phyloP scores from a whole-genome alignment of 495 filamentous ascomycete genomes.

The Penicillium bialowiezense region DNA sequence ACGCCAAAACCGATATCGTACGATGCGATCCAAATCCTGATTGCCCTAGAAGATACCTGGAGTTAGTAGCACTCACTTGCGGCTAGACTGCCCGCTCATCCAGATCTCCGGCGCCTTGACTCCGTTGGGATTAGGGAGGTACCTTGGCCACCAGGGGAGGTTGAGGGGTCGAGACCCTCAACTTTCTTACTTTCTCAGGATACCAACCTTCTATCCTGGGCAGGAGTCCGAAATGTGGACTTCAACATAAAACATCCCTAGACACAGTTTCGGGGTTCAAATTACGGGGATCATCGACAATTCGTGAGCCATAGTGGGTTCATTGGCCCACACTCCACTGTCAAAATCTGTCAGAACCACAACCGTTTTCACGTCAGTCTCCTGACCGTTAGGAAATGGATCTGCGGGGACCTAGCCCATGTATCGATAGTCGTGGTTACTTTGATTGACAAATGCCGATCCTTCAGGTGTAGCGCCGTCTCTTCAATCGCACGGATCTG shows the following conservation, averaged over 20 bases:
- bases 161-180: not conserved
- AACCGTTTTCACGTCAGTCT: slow-evolving; percentile 23
- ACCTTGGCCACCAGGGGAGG: not conserved
- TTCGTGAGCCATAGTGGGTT: slow-evolving; percentile 3
- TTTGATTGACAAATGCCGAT: slow-evolving; percentile 37
- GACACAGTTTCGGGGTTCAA: not conserved
- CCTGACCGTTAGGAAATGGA: slow-evolving; percentile 14
- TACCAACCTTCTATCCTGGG: slow-evolving; percentile 4
- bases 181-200: not conserved
- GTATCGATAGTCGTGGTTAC: slow-evolving; percentile 16
- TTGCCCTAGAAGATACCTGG: not conserved
- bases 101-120: slow-evolving; percentile 7
- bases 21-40: not conserved
- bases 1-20: not conserved
- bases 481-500: slow-evolving; percentile 20
- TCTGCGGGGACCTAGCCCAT: slow-evolving; percentile 15
- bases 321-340: slow-evolving; percentile 1
- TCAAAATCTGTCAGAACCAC: slow-evolving; percentile 5
- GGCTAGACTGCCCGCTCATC: not conserved
- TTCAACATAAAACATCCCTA: not conserved
- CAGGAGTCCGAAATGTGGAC: not conserved
- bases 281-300: slow-evolving; percentile 1
- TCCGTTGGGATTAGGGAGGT: slow-evolving; percentile 3
- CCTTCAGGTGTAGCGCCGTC: slow-evolving; percentile 19
- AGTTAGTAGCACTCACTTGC: not conserved